Conservation (phyloP, 2,329 filamentous ascomycete species). For the Chalara sp. region DNA sequence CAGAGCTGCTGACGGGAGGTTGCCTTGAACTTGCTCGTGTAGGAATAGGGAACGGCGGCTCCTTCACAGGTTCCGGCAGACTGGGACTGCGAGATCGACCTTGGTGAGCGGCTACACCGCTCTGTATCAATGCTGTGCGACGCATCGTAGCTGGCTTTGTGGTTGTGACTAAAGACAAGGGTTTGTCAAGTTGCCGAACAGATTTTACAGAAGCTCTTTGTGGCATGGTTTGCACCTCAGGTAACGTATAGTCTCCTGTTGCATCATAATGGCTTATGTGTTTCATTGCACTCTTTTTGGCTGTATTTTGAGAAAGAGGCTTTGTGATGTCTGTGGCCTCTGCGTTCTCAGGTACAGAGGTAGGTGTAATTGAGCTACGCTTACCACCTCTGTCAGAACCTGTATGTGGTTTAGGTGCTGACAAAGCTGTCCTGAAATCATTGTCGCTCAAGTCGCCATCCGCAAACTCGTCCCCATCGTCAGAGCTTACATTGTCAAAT, state of each 20-base stretch:
- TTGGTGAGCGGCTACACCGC: conserved; percentile 64
- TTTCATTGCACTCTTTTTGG: conserved; percentile 10
- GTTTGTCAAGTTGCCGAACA: conserved; percentile 24
- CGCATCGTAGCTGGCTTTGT: conserved; percentile 52
- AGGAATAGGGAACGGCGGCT: conserved; percentile 89
- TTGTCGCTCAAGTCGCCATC: conserved; percentile 58
- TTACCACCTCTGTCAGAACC: conserved; percentile 11
- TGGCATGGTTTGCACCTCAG: conserved; percentile 15
- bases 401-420: conserved; percentile 47
- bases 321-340: conserved; percentile 16
- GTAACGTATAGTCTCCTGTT: conserved; percentile 13
- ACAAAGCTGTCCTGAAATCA: conserved; percentile 60
- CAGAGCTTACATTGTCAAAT: conserved; percentile 67
- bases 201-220: conserved; percentile 13
- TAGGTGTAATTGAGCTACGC: conserved; percentile 14
- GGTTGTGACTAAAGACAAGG: conserved; percentile 22
- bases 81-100: conserved; percentile 59
- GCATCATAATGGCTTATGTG: conserved; percentile 11
- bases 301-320: conserved; percentile 2
- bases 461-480: conserved; percentile 56
- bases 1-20: conserved; percentile 57
- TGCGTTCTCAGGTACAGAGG: conserved; percentile 22
- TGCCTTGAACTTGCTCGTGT: conserved; percentile 80
- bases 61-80: conserved; percentile 45
- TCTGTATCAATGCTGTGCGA: conserved; percentile 74